Conservation (phyloP, 306 rosid species). For the Dryas octopetala region DNA sequence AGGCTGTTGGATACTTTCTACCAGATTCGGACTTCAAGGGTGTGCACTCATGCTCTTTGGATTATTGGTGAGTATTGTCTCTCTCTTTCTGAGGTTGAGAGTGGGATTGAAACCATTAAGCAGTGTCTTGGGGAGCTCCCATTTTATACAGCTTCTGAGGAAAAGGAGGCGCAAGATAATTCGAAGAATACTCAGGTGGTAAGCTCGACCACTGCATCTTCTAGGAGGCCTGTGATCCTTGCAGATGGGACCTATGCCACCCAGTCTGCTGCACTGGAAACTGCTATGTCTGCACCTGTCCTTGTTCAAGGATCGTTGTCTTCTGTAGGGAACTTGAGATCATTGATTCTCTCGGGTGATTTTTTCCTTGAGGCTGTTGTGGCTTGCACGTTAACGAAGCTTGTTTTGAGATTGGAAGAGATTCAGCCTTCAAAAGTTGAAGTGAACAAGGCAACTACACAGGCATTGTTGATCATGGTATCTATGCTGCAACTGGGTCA, state of each 20-base stretch:
- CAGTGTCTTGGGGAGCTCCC: conserved; percentile 97
- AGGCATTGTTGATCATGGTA: conserved; percentile 75
- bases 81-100: conserved; percentile 89
- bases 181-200: conserved; percentile 54
- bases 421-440: conserved; percentile 83
- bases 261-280: conserved; percentile 94
- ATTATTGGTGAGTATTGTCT: conserved; percentile 89
- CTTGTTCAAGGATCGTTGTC: conserved; percentile 74
- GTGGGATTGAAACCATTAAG: conserved; percentile 70
- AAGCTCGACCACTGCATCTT: conserved; percentile 67
- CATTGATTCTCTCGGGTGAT: conserved; percentile 87
- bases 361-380: conserved; percentile 92
- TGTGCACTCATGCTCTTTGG: conserved; percentile 96
- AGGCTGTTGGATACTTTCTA: conserved; percentile 91
- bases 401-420: conserved; percentile 86
- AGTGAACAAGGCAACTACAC: conserved; percentile 67
- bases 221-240: conserved; percentile 91
- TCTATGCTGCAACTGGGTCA: conserved; percentile 91
- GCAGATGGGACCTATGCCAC: conserved; percentile 99
- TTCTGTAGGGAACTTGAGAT: conserved; percentile 83
- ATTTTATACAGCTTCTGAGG: conserved; percentile 72
- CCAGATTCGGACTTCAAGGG: conserved; percentile 91
- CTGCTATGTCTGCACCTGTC: conserved; percentile 86
- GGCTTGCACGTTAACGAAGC: conserved; percentile 86
- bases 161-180: conserved; percentile 68